Evolutionary conservation across 2,329 filamentous ascomycete genomes (phyloP).

Genomic region (Botrytis fabae): DNA sequence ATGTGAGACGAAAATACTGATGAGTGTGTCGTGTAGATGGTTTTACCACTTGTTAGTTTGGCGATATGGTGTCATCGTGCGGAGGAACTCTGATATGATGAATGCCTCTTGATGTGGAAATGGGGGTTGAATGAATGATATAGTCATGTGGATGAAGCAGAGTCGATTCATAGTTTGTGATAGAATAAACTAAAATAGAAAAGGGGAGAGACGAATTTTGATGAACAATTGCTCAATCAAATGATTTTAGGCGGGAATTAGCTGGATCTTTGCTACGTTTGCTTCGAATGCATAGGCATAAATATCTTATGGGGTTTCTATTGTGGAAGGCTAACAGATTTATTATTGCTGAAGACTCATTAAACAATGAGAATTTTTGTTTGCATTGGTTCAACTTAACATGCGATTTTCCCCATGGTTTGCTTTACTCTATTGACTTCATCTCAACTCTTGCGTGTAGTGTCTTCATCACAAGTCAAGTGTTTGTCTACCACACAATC

Average conservation of each 20-base stretch:
- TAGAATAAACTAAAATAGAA: neutral
- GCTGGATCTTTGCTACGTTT: neutral
- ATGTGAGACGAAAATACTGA: neutral
- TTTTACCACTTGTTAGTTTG: neutral
- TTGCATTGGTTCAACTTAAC: neutral
- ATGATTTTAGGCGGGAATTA: neutral
- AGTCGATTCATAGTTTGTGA: too few species aligned
- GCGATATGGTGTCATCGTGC: slow-evolving; percentile 1
- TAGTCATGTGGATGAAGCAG: neutral
- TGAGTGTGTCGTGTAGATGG: neutral
- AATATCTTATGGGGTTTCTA: neutral
- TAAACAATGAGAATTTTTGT: neutral
- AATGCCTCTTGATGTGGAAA: too few species aligned
- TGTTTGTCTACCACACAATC: too few species aligned
- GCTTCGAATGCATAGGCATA: neutral
- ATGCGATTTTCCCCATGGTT: neutral
- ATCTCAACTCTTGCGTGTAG: neutral
- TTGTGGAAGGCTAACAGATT: neutral
- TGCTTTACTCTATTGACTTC: neutral
- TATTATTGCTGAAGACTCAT: neutral
- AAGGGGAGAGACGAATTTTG: neutral
- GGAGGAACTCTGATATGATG: neutral
- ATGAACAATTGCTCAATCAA: neutral
- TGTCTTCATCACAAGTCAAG: neutral
- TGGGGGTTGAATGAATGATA: neutral